These are phyloP conservation scores for Cryptococcus depauperatus DNA, from an alignment of 1,284 basidiomycete species.

Conservation along the genomic window DNA sequence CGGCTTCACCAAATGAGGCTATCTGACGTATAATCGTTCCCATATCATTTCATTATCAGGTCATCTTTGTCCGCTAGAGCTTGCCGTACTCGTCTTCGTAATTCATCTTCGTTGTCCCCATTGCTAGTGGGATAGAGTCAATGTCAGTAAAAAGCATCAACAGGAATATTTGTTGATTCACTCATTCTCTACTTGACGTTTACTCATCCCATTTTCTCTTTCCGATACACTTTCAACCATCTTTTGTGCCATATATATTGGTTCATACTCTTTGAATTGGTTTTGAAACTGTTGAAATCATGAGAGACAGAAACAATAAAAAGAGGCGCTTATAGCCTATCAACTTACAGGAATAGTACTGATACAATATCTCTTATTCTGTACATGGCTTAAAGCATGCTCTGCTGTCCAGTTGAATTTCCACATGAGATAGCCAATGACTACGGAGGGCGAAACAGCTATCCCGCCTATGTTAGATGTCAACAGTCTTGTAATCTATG, in stretches of 20 bases:
- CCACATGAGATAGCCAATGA: slow-evolving; percentile 88
- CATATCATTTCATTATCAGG: no score
- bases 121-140: no score
- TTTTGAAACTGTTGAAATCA: slow-evolving; percentile 57
- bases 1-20: no score
- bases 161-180: slow-evolving; percentile 5
- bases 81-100: slow-evolving; percentile 9
- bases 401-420: slow-evolving; percentile 65
- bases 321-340: not conserved
- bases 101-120: no score
- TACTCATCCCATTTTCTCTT: slow-evolving; percentile 6
- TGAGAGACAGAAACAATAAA: not conserved
- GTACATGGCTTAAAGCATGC: slow-evolving; percentile 72
- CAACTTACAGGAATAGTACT: slow-evolving; percentile 62
- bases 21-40: no score
- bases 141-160: not conserved
- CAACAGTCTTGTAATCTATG: not conserved
- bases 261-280: slow-evolving; percentile 86
- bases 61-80: slow-evolving; percentile 1
- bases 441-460: slow-evolving; percentile 74
- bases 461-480: slow-evolving; percentile 59
- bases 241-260: slow-evolving; percentile 53
- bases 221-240: slow-evolving; percentile 13
- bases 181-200: slow-evolving; percentile 13
- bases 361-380: slow-evolving; percentile 83